Evolutionary conservation across 2,329 filamentous ascomycete genomes (phyloP), one percentile per base, ranked within the genome.

Genomic region (Neocatenulostroma microsporum): DNA sequence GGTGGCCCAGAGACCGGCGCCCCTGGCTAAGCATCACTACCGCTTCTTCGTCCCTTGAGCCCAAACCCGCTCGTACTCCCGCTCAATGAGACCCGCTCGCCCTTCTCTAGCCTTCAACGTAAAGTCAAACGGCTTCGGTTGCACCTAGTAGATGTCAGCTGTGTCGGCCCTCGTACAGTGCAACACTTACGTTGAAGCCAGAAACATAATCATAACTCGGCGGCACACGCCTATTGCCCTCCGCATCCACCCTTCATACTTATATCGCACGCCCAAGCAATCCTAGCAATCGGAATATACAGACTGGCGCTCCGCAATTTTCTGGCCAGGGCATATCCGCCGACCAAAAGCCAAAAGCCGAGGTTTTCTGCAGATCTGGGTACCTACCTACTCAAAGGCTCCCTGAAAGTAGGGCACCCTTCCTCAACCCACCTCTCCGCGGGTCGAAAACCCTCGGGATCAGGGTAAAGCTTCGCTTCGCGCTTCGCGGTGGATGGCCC

Each of bases 191-290:
- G 34, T 48, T 46, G 28, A 48, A 44, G 9, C 45, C 43, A 21
- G 30, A 30, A 8, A 36, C 37, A 32, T 52, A 52, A 19, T 50
- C 40, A 21, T 49, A 48, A 15, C 19, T 26, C 9, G 42, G 43
- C 21, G 39, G 39, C 23, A 32, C 29, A n/a, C 46, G 32, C 4
- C 33, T 33, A 12, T 37, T 34, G 2, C 42, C 45, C 5, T 30
- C 20, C 29, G 37, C 37, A 33, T 49, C 46, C 11, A 23, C 40
- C 41, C n/a, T n/a, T n/a, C n/a, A n/a, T n/a, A n/a, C n/a, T n/a
- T n/a, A n/a, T n/a, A n/a, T 31, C 29, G 13, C 17, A 32, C 3
- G 30, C 4, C 17, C 30, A 32, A 13, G 19, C 17, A 4, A 32
- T 13, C 11, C 30, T 11, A 4, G 30, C 4, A 6, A 21, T 21